A percentile compares a stretch with the other conserved stretches of the same genome.
phyloP scores from a whole-genome alignment of 495 filamentous ascomycete genomes.

The Mycothermus thermophilus region DNA sequence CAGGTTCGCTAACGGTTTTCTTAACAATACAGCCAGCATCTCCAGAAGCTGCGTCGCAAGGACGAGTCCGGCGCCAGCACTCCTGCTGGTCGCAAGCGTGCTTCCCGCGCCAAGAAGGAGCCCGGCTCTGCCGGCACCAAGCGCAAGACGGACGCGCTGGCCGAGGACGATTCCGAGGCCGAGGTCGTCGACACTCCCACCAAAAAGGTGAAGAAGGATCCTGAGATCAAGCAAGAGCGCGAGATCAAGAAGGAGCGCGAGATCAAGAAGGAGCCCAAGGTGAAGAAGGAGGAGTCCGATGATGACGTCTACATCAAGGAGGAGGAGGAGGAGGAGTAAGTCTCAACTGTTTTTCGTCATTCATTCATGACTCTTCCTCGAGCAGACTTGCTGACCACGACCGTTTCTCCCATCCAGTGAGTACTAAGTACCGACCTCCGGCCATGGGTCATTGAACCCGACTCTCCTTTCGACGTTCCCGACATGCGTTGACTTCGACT shows the following conservation, averaged over 20 bases:
- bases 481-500: too few species aligned
- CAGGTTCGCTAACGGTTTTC: conserved; percentile 7
- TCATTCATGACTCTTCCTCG: too few species aligned
- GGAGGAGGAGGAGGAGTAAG: conserved; percentile 4
- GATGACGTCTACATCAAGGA: conserved; percentile 7
- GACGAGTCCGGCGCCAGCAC: conserved; percentile 7
- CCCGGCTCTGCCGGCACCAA: conserved; percentile 4
- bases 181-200: not conserved
- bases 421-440: too few species aligned
- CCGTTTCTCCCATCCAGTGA: too few species aligned
- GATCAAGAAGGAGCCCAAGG: conserved; percentile 3
- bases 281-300: conserved; percentile 6
- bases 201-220: conserved; percentile 6
- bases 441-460: too few species aligned
- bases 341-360: not conserved
- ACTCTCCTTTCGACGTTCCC: too few species aligned
- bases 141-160: conserved; percentile 4
- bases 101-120: conserved; percentile 7
- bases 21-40: conserved; percentile 21
- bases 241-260: conserved; percentile 10
- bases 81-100: conserved; percentile 3
- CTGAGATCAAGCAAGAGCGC: conserved; percentile 2
- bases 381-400: not conserved
- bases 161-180: conserved; percentile 5
- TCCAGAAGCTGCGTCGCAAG: conserved; percentile 28